Percentiles rank a stretch among this genome's conserved stretches.
Evolutionary conservation across 768 basidiomycete species (phyloP).

Genomic region (Boletus tomentosulus): DNA sequence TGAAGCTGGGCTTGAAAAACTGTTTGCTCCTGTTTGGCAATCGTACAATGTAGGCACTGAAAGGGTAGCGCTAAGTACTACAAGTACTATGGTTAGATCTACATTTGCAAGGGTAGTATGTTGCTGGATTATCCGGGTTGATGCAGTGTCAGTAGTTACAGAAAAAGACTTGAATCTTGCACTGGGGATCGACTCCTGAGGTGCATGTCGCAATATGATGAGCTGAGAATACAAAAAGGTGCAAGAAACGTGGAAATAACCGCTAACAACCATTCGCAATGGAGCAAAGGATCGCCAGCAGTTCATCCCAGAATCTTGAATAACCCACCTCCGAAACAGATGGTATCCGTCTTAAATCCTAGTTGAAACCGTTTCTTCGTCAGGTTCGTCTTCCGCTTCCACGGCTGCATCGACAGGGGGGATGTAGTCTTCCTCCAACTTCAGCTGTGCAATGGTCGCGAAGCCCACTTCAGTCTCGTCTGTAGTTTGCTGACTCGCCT

Average conservation of each 20-base stretch:
- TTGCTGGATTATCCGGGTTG: not conserved
- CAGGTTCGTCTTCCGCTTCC: conserved; percentile 16
- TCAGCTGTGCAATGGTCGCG: conserved; percentile 38
- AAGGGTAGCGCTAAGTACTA: not conserved
- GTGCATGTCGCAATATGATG: not conserved
- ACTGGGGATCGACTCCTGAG: not conserved
- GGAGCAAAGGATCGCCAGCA: conserved; percentile 31
- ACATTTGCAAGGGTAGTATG: not conserved
- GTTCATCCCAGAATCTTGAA: conserved; percentile 28
- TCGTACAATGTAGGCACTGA: not conserved
- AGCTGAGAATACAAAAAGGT: conserved; percentile 6
- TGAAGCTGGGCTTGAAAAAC: not conserved
- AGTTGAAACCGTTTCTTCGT: conserved; percentile 12
- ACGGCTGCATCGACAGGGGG: conserved; percentile 11
- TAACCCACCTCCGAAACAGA: conserved; percentile 5
- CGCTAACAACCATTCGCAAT: conserved; percentile 29
- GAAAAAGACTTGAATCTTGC: not conserved
- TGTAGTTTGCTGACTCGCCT: conserved; percentile 22
- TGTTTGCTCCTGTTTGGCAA: conserved; percentile 25
- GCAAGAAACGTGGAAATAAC: conserved; percentile 28
- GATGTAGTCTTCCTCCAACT: conserved; percentile 23
- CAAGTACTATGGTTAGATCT: not conserved
- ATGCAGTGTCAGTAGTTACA: not conserved
- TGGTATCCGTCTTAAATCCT: conserved; percentile 5
- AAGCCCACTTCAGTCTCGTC: conserved; percentile 52